phyloP scores from a whole-genome alignment of 371 early-diverging fungal species.

The Mucor saturninus region DNA sequence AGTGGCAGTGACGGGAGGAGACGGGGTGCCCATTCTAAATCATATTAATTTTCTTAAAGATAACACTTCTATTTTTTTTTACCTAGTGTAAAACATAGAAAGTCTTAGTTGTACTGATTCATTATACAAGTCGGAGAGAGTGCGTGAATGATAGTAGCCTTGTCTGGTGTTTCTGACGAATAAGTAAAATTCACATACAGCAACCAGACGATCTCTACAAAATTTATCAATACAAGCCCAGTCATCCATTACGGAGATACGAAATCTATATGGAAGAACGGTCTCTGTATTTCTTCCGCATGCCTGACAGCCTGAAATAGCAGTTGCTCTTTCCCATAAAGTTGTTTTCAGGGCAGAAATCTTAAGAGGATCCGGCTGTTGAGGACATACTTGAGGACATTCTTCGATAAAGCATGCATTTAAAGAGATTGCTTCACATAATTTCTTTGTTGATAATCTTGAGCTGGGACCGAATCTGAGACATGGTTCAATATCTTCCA shows the following conservation, averaged over 20 bases:
- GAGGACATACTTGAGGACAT: conserved; percentile 63
- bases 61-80: background rate
- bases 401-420: conserved; percentile 75
- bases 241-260: conserved; percentile 74
- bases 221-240: conserved; percentile 87
- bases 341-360: conserved; percentile 55
- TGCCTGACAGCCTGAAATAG: conserved; percentile 67
- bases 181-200: conserved; percentile 91
- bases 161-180: conserved; percentile 88
- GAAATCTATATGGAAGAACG: conserved; percentile 80
- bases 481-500: conserved; percentile 83
- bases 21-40: conserved; percentile 40
- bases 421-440: conserved; percentile 78
- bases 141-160: conserved; percentile 79
- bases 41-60: background rate
- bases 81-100: conserved; percentile 88
- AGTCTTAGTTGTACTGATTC: conserved; percentile 84
- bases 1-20: conserved; percentile 20
- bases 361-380: conserved; percentile 58
- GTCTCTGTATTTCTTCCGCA: conserved; percentile 20
- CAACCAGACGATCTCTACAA: conserved; percentile 89
- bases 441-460: conserved; percentile 72
- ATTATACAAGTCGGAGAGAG: conserved; percentile 75
- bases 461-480: conserved; percentile 88
- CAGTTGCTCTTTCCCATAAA: conserved; percentile 61